Percentiles rank a stretch among this genome's conserved stretches.
Evolutionary conservation across 495 filamentous ascomycete genomes (phyloP).

Genomic region (Neurospora sp.): DNA sequence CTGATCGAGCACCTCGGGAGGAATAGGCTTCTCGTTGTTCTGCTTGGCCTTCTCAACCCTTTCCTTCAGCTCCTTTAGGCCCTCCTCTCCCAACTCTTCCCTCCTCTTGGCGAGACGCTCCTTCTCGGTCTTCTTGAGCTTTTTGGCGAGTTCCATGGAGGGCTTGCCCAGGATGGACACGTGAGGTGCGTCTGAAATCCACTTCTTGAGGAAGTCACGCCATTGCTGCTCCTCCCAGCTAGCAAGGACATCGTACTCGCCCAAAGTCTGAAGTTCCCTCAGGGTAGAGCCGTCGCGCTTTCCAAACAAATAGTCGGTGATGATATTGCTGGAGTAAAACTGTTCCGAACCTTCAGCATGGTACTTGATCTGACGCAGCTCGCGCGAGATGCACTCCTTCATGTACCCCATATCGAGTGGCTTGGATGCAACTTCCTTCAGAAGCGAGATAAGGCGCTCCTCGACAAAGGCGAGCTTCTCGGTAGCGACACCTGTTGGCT

Average conservation of each 20-base stretch:
- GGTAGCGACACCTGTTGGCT: conserved; percentile 74
- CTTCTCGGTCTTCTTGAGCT: conserved; percentile 62
- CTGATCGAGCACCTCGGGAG: conserved; percentile 60
- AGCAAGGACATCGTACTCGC: conserved; percentile 67
- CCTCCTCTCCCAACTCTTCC: conserved; percentile 39
- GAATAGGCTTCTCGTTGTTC: conserved; percentile 73
- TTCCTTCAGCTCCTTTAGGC: conserved; percentile 57
- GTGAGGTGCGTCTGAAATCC: conserved; percentile 78
- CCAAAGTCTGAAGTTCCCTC: conserved; percentile 53
- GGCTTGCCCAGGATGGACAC: conserved; percentile 83
- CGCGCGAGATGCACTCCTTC: conserved; percentile 70
- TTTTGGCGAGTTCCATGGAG: conserved; percentile 57
- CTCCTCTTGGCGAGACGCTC: conserved; percentile 45
- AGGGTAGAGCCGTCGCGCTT: conserved; percentile 75
- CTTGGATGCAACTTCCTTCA: conserved; percentile 68
- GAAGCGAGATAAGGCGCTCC: conserved; percentile 70
- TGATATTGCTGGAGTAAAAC: conserved; percentile 70
- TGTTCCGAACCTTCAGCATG: conserved; percentile 64
- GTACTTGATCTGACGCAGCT: conserved; percentile 68
- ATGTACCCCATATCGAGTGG: conserved; percentile 84
- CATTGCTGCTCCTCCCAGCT: conserved; percentile 76
- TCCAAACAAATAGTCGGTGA: conserved; percentile 87
- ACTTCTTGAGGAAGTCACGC: conserved; percentile 69
- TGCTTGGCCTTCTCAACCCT: conserved; percentile 71
- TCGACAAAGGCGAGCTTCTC: conserved; percentile 76